These are phyloP conservation scores for Peterozyma xylosa DNA, from an alignment of 805 yeast species.

Conservation along the genomic window DNA sequence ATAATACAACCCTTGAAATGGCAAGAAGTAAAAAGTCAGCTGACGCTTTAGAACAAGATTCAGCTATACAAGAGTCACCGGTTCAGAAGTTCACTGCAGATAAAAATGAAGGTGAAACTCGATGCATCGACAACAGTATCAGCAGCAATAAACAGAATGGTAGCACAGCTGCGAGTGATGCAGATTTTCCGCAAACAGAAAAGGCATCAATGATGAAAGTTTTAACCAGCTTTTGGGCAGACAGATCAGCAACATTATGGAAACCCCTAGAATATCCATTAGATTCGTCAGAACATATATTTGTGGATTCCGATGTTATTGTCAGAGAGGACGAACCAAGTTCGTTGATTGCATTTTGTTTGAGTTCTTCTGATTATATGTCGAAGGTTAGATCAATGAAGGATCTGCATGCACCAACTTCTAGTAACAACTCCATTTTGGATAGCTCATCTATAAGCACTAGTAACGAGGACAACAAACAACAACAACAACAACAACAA, in stretches of 20 bases:
- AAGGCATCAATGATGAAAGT: conserved; percentile 74
- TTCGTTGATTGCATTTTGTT: conserved; percentile 86
- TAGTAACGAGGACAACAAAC: conserved; percentile 1
- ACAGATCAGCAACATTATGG: conserved; percentile 93
- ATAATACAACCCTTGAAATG: not conserved
- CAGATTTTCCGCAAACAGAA: conserved; percentile 45
- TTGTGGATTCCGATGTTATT: conserved; percentile 88
- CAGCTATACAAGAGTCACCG: not conserved
- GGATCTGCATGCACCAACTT: conserved; percentile 5
- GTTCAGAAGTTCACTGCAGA: not conserved
- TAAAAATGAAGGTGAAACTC: not conserved
- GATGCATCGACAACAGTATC: not conserved
- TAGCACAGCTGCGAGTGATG: not conserved
- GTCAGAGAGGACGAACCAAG: conserved; percentile 96
- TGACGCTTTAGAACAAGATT: not conserved
- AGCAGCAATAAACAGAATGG: not conserved
- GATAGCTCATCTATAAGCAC: conserved; percentile 6
- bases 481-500: conserved; percentile 10
- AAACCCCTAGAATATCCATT: conserved; percentile 84
- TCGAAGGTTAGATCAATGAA: conserved; percentile 16
- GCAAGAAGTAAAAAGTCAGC: not conserved
- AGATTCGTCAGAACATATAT: conserved; percentile 75
- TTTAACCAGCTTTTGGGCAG: conserved; percentile 93
- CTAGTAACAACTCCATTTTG: not conserved
- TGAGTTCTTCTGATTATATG: conserved; percentile 77